Evolutionary conservation across 148 eudicot species (phyloP), one percentile per base, ranked within the genome.

Genomic region (Drosera capensis): DNA sequence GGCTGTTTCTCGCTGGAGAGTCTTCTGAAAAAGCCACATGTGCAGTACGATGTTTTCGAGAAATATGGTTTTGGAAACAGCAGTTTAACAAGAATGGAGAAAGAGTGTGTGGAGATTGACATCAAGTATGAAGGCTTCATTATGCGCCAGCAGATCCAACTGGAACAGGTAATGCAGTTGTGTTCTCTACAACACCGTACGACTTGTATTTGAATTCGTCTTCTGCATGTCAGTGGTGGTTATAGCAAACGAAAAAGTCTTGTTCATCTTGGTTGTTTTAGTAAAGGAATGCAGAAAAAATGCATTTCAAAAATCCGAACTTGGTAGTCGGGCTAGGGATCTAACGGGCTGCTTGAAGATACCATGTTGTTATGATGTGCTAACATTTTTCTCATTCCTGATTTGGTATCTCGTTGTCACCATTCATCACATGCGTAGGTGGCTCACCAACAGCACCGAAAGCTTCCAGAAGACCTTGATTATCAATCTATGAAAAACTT

Each of bases 121-220:
- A 92, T 92, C 46, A 92, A 92, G 57, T 92, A 92, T 23, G 95
- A 85, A 69, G 99, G 99, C 51, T 90, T 90, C 58, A 90, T 90
- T 52, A 31, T 67, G 40, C 80, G 99, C 53, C 95, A 92, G 68
- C 75, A 76, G 57, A 78, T 22, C 68, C 99, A 85, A 56, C 76
- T 92, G 22, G 77, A 71, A 46, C 94, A 85, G 94, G 99, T 92
- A 35, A 35, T n/a, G 14, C 12, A 46, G 19, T 57, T 42, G 23
- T 43, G 25, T 39, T 25, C 11, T 20, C 21, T 13, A 26, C 13
- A 21, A 2, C 20, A n/a, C 21, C 3, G 13, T 20, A 25, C n/a
- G n/a, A 16, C 30, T 13, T 34, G 38, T 13, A 34, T 13, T 34
- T 34, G 38, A 13, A 34, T 34, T 7, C 35, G 20, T 43, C 18